Evolutionary conservation across 345 rosid species (phyloP).

Genomic region (Heritiera littoralis): DNA sequence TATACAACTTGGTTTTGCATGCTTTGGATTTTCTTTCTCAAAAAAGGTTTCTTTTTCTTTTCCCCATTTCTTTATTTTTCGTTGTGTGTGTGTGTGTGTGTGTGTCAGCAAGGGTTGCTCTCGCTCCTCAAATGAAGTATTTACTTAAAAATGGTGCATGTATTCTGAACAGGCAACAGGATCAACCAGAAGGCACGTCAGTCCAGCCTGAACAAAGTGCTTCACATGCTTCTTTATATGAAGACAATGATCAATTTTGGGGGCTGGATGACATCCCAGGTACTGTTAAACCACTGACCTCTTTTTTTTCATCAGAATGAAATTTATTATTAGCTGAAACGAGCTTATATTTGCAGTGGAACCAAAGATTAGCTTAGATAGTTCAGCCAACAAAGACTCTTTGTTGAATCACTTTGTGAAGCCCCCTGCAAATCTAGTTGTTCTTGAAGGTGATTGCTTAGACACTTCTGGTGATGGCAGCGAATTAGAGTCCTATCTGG

Average conservation of each 20-base stretch:
- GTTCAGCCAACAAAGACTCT: slow-evolving; percentile 54
- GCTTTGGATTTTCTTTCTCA: slow-evolving; percentile 89
- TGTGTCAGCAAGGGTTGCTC: background rate
- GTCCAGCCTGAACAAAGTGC: slow-evolving; percentile 44
- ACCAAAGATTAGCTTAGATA: slow-evolving; percentile 69
- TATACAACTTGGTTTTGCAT: slow-evolving; percentile 87
- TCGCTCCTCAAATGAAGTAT: background rate
- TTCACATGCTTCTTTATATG: slow-evolving; percentile 40
- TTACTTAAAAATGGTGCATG: background rate
- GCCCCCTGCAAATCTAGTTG: slow-evolving; percentile 93
- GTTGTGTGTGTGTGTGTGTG: too few species aligned
- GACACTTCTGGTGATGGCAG: slow-evolving; percentile 73
- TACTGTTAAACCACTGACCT: slow-evolving; percentile 20
- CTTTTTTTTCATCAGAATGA: background rate
- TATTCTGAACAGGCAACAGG: slow-evolving; percentile 53
- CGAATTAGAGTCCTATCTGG: slow-evolving; percentile 94
- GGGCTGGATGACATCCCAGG: slow-evolving; percentile 75
- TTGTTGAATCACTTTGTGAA: slow-evolving; percentile 62
- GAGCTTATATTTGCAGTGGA: slow-evolving; percentile 59
- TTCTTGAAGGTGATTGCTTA: slow-evolving; percentile 90
- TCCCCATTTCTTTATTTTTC: background rate
- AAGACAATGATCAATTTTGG: slow-evolving; percentile 81
- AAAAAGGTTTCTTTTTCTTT: slow-evolving; percentile 50
- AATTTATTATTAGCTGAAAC: slow-evolving; percentile 15
- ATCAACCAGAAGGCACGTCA: slow-evolving; percentile 52